These are phyloP conservation scores for Annulohypoxylon stygium DNA, from an alignment of 495 filamentous ascomycete genomes.

Conservation along the genomic window DNA sequence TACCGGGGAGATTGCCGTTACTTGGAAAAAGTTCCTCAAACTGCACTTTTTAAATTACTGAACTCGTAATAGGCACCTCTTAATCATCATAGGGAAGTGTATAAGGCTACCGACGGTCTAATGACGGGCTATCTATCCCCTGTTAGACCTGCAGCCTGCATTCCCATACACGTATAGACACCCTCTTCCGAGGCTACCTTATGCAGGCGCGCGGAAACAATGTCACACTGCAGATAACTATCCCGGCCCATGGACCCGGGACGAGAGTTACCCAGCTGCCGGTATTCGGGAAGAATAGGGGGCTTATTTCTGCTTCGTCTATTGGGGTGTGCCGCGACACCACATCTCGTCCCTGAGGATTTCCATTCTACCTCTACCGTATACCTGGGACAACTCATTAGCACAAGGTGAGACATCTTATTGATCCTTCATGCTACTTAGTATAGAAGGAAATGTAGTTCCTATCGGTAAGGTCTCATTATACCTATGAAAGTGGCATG, in stretches of 20 bases:
- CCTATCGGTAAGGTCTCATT: too few species aligned
- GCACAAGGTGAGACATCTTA: neutral
- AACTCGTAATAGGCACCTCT: neutral
- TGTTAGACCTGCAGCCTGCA: conserved; percentile 3
- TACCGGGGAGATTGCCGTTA: neutral
- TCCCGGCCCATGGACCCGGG: conserved; percentile 21
- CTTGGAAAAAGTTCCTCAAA: conserved; percentile 11
- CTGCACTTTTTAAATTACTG: conserved; percentile 10
- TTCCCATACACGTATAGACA: conserved; percentile 2
- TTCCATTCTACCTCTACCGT: neutral
- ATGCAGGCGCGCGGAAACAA: conserved; percentile 13
- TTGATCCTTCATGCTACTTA: too few species aligned
- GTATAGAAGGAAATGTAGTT: neutral
- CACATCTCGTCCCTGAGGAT: conserved; percentile 3
- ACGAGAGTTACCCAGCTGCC: conserved; percentile 11
- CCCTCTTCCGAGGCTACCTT: conserved; percentile 7
- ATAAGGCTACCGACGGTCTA: conserved; percentile 3
- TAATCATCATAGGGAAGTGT: neutral
- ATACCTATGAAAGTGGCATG: neutral
- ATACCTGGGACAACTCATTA: neutral
- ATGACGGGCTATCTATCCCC: conserved; percentile 3
- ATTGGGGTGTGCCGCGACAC: conserved; percentile 4
- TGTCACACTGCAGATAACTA: conserved; percentile 30
- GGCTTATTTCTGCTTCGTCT: neutral
- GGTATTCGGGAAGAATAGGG: conserved; percentile 14